Evolutionary conservation across 768 basidiomycete species (phyloP).

Genomic region (Trametes cingulata): DNA sequence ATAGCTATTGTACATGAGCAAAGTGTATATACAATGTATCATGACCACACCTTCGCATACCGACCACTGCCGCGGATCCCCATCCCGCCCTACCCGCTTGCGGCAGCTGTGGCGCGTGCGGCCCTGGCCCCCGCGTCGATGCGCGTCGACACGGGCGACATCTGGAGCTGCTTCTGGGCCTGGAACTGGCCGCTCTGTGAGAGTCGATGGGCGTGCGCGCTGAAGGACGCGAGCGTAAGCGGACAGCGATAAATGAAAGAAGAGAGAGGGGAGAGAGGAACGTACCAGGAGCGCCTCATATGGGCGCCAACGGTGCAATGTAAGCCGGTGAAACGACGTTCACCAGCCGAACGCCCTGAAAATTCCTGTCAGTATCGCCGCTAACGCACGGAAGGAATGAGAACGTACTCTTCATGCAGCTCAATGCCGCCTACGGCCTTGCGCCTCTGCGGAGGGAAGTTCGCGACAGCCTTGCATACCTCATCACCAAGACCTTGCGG

Average conservation of each 20-base stretch:
- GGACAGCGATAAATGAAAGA: background rate
- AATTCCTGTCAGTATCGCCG: background rate
- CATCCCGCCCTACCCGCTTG: too few species aligned
- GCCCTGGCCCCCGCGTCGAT: too few species aligned
- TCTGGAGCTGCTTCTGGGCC: too few species aligned
- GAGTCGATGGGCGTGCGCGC: too few species aligned
- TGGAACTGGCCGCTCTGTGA: too few species aligned
- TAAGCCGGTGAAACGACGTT: background rate
- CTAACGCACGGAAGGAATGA: background rate
- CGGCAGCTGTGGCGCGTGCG: too few species aligned
- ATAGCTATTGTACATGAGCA: too few species aligned
- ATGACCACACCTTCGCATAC: too few species aligned
- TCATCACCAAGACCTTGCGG: slow-evolving; percentile 42
- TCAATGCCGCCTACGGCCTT: slow-evolving; percentile 43
- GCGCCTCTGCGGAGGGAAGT: slow-evolving; percentile 34
- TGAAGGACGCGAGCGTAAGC: background rate
- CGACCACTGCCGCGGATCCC: too few species aligned
- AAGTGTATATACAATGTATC: too few species aligned
- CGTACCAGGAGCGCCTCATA: slow-evolving; percentile 23
- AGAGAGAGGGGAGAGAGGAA: too few species aligned
- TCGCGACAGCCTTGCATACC: slow-evolving; percentile 36
- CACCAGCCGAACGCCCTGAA: slow-evolving; percentile 23
- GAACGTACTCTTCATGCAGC: slow-evolving; percentile 43
- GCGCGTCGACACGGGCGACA: too few species aligned
- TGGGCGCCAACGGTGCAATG: background rate